Evolutionary conservation across 2,329 filamentous ascomycete genomes (phyloP), one percentile per base, ranked within the genome.

Genomic region (Calonectria pseudoturangicola): DNA sequence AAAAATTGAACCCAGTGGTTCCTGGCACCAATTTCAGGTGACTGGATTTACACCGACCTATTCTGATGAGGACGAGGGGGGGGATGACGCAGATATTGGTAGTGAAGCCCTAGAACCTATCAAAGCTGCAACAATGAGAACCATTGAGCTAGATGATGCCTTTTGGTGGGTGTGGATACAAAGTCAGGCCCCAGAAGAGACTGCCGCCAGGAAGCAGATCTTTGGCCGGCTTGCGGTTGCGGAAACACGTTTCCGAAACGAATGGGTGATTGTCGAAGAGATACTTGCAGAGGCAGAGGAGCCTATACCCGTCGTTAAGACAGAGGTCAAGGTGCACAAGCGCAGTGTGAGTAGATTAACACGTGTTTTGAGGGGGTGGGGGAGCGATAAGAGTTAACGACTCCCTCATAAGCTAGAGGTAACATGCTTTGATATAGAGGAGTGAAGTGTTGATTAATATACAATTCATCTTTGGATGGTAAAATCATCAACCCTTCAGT

Each of bases 91-190:
- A 10, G 27, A 30, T 18, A 8, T 6, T n/a, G 16, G 6, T 4
- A 10, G 30, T 1, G 27, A n/a, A 10, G 16, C 15, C 15, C 4
- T n/a, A 3, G 27, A 7, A n/a, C 5, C 16, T 15, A 1, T 10
- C 9, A 10, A 3, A 8, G 3, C 15, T n/a, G 3, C 30, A 9
- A n/a, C 3, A 3, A 1, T n/a, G 4, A 6, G n/a, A 8, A 18
- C 4, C 2, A 6, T 51, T 1, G 1, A 10, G 7, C 30, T 58
- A 36, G 30, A 58, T 6, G 21, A 36, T 25, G 10, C 54, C 2
- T 36, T 36, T 58, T 58, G 54, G 54, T 58, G 54, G 54, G 54
- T 39, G 30, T 58, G 54, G 54, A 58, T 58, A 9, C 54, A 36
- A 16, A 58, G 54, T 5, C 54, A 36, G 9, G 54, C 54, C 6